phyloP scores from a whole-genome alignment of 208 protist genomes.

The Crithidia thermophila region DNA sequence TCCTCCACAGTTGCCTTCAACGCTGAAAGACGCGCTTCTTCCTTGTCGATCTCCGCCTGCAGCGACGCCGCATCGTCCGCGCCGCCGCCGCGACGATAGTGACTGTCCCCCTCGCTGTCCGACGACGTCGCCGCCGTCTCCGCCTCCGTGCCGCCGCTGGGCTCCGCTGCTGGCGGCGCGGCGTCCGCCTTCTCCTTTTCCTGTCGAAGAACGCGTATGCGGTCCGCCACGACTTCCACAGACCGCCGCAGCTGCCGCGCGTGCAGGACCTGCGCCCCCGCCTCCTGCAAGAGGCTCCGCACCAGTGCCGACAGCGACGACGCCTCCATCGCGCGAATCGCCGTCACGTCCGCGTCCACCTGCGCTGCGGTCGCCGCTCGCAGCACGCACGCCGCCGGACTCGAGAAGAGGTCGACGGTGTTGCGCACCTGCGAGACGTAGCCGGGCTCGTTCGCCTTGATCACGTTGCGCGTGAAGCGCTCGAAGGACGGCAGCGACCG shows the following conservation, averaged over 20 bases:
- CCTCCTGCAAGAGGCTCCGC: conserved; percentile 12
- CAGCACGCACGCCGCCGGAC: conserved; percentile 70
- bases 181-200: too few species aligned
- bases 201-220: too few species aligned
- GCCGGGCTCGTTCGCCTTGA: conserved; percentile 34
- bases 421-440: conserved; percentile 37
- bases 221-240: too few species aligned
- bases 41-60: neutral
- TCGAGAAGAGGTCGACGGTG: conserved; percentile 81
- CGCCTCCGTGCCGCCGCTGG: too few species aligned
- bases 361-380: conserved; percentile 46
- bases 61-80: neutral
- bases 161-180: too few species aligned
- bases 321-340: conserved; percentile 37
- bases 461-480: conserved; percentile 57
- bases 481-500: conserved; percentile 54
- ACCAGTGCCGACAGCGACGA: conserved; percentile 2
- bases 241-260: neutral
- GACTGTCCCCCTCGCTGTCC: too few species aligned
- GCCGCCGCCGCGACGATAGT: neutral
- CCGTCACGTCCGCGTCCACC: conserved; percentile 37
- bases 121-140: neutral
- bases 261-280: conserved; percentile 5
- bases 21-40: too few species aligned
- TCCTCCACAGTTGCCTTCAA: neutral